phyloP scores from a whole-genome alignment of 2,329 filamentous ascomycete genomes.

The Exophiala oligosperma region DNA sequence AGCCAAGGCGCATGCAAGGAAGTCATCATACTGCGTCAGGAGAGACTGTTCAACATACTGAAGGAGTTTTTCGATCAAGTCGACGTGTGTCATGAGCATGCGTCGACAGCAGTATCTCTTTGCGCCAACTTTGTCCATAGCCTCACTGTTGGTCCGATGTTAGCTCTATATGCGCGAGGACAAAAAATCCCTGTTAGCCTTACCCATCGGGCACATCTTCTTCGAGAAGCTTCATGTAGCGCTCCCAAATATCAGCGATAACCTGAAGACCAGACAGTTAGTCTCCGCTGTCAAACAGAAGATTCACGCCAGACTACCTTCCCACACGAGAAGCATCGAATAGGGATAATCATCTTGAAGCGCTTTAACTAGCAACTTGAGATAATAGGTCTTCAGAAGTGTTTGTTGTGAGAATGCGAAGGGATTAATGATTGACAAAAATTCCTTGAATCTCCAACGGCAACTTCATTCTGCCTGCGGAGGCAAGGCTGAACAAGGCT shows the following conservation, averaged over 20 bases:
- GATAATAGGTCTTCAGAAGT: not conserved
- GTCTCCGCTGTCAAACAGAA: not conserved
- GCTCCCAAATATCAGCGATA: conserved; percentile 95
- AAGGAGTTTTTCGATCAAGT: conserved; percentile 96
- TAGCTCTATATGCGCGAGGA: not conserved
- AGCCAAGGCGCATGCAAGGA: not conserved
- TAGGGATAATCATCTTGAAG: conserved; percentile 92
- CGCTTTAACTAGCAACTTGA: not conserved
- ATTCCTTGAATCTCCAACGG: too few species aligned
- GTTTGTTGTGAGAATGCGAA: not conserved
- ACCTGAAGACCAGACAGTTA: conserved; percentile 62
- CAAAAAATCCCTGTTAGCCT: conserved; percentile 31
- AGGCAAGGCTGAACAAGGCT: conserved; percentile 2
- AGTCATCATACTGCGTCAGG: too few species aligned
- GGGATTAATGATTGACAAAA: not conserved
- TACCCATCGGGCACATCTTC: conserved; percentile 74
- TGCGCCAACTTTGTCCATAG: conserved; percentile 91
- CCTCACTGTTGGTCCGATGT: conserved; percentile 62
- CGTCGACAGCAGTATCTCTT: conserved; percentile 97
- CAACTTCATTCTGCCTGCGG: conserved; percentile 1
- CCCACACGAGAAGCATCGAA: conserved; percentile 98
- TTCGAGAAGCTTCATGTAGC: conserved; percentile 85
- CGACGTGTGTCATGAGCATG: conserved; percentile 99
- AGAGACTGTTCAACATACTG: conserved; percentile 60
- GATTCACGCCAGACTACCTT: conserved; percentile 64